Percentiles rank a stretch among this genome's conserved stretches.
phyloP scores from a whole-genome alignment of 768 basidiomycete genomes.

The Tylopilus sp. region DNA sequence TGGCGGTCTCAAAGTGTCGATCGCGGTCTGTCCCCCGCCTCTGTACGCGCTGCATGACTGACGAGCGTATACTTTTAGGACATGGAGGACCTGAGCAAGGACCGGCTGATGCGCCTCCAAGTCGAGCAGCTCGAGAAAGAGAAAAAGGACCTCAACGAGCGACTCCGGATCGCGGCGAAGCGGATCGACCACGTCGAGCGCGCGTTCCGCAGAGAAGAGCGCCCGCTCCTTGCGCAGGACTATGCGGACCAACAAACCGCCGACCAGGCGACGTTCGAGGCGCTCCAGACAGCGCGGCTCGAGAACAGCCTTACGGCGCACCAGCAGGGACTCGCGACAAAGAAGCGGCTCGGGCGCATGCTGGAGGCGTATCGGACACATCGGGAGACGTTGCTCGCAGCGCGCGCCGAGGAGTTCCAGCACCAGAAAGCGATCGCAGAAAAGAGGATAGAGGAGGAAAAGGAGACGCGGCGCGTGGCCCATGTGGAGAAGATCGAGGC shows the following conservation, averaged over 20 bases:
- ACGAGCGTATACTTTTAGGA: constrained; percentile 42
- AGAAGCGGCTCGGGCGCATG: constrained; percentile 72
- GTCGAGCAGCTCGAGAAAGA: constrained; percentile 97
- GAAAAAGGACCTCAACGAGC: constrained; percentile 81
- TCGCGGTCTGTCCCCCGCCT: constrained; percentile 48
- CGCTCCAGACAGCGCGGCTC: constrained; percentile 52
- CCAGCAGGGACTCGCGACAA: constrained; percentile 65
- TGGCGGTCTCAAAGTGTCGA: constrained; percentile 68
- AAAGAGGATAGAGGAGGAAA: constrained; percentile 80
- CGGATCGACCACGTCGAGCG: constrained; percentile 95
- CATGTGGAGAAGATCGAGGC: constrained; percentile 58
- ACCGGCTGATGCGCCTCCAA: constrained; percentile 83
- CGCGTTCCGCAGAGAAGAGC: constrained; percentile 90
- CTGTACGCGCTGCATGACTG: neutral
- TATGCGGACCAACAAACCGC: constrained; percentile 80
- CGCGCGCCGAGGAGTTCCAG: constrained; percentile 63
- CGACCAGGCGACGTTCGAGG: constrained; percentile 69
- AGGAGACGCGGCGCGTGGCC: constrained; percentile 61
- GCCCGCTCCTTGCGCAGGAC: constrained; percentile 79
- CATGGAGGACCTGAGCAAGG: constrained; percentile 80
- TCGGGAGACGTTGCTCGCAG: constrained; percentile 50
- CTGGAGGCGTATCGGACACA: constrained; percentile 60
- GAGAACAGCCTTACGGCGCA: constrained; percentile 57
- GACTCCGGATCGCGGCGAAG: constrained; percentile 79
- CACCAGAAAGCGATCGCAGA: constrained; percentile 49